Evolutionary conservation across 345 rosid genomes (phyloP).

Genomic region (Citrus hindsii): DNA sequence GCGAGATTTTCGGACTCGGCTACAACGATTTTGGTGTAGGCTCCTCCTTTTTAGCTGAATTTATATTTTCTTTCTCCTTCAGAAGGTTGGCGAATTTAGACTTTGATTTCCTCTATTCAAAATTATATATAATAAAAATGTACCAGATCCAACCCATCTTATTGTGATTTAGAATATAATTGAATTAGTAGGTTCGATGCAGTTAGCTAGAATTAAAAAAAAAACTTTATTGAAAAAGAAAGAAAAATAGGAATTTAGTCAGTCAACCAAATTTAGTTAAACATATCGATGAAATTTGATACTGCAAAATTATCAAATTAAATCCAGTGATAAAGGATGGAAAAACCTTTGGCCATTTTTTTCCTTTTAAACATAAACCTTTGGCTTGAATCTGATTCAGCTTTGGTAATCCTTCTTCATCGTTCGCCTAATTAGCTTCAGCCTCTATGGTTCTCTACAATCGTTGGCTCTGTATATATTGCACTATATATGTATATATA

Average conservation of each 20-base stretch:
- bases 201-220: neutral
- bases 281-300: too few relatives aligned
- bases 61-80: neutral
- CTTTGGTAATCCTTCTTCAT: too few relatives aligned
- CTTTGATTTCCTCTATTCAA: neutral
- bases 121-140: neutral
- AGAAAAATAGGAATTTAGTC: neutral
- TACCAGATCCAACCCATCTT: neutral
- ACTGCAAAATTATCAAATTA: too few relatives aligned
- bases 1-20: neutral
- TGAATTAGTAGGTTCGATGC: neutral
- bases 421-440: too few relatives aligned
- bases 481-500: neutral
- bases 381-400: too few relatives aligned
- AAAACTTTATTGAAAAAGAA: too few relatives aligned
- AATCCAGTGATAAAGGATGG: too few relatives aligned
- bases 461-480: too few relatives aligned
- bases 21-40: neutral
- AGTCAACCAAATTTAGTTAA: neutral
- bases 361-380: too few relatives aligned
- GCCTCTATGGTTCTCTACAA: too few relatives aligned
- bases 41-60: neutral
- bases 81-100: neutral
- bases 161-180: neutral
- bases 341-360: too few relatives aligned